phyloP scores from a whole-genome alignment of 257 asterid genomes.

The Solanum chaucha region DNA sequence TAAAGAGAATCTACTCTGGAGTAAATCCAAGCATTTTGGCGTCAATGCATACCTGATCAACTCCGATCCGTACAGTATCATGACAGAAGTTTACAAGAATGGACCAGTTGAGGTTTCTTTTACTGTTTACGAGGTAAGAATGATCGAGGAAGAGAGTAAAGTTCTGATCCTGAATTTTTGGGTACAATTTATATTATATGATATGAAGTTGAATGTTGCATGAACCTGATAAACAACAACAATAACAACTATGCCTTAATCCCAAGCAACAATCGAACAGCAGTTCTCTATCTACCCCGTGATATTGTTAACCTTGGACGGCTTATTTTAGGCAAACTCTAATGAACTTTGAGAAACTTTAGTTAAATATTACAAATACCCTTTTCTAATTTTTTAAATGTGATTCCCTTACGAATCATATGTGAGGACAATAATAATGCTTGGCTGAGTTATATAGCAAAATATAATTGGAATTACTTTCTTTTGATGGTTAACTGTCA shows the following conservation, averaged over 20 bases:
- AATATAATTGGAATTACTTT: background rate
- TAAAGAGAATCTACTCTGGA: slow-evolving; percentile 64
- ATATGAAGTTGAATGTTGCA: background rate
- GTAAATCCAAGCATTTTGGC: slow-evolving; percentile 61
- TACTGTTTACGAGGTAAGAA: slow-evolving; percentile 88
- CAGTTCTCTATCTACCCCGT: background rate
- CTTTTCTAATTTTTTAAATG: background rate
- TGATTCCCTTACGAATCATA: background rate
- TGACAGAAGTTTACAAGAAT: slow-evolving; percentile 73
- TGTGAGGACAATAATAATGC: background rate
- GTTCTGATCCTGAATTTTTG: background rate
- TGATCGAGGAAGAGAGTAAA: background rate
- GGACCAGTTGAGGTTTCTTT: slow-evolving; percentile 95
- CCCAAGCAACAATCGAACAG: background rate
- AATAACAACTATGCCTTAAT: background rate
- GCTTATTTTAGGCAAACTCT: background rate
- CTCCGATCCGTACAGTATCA: slow-evolving; percentile 68
- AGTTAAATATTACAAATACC: background rate
- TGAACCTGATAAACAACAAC: background rate
- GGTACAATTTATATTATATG: background rate
- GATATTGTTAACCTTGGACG: background rate
- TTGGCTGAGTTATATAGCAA: background rate
- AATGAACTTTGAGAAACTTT: background rate
- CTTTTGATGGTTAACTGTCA: background rate
- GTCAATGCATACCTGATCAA: slow-evolving; percentile 41